Evolutionary conservation across 176 grass and related monocot genomes (phyloP), one percentile per base, ranked within the genome.

Genomic region (Triticum timopheevii): DNA sequence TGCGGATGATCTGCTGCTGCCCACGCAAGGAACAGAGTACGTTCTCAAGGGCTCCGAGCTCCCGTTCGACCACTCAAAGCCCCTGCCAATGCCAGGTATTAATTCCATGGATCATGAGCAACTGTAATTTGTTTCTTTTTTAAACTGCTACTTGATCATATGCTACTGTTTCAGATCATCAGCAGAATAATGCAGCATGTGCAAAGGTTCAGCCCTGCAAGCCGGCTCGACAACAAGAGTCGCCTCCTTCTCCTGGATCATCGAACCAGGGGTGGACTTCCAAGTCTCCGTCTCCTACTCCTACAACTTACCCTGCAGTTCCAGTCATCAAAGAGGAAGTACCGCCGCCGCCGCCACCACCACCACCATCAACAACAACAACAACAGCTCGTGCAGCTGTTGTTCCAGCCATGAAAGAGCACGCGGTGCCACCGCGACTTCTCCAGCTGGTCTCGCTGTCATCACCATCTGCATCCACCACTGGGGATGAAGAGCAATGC

Each of bases 1-100:
- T 8, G 87, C 86, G 19, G 87, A 84, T 22, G 94, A 96, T 75
- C 30, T 90, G 77, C 81, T 96, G 45, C 81, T 90, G 58, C 91
- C 94, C 0, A 82, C 81, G 1, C 89, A 96, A 22, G 85, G 87
- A 31, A 61, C 81, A 5, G 94, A 96, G 44, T 96, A 93, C 65
- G 84, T 96, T 5, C 88, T 96, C 65, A 96, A 96, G 91, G 94
- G 89, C 28, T 93, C 91, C 31, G 82, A 91, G 39, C 69, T 93
- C 67, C 88, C 77, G 20, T 65, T 89, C 70, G 25, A 67, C 23
- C 84, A 90, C 35, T 56, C 85, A 35, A 70, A 82, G 56, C 89
- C 71, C 0, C 3, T 17, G 42, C 25, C 42, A 28, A 2, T 68
- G 7, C 30, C 36, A 9, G 2, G 6, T 23, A 79, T 23, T 3